Conservation (phyloP, 139 green algal genomes). For the Chlorella sp. region DNA sequence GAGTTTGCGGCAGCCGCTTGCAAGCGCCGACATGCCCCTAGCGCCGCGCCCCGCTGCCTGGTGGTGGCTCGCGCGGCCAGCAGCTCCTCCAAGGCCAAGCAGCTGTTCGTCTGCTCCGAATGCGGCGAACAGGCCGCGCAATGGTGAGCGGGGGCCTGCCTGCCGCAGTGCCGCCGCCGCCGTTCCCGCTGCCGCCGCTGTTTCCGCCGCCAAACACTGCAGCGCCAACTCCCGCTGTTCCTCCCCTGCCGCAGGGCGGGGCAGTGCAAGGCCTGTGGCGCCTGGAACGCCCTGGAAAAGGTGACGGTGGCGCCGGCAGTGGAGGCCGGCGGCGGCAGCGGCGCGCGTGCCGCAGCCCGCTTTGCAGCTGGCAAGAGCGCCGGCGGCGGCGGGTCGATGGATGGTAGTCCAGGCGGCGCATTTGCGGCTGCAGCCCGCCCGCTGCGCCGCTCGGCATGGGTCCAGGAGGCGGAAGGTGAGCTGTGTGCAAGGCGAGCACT, state of each 20-base stretch:
- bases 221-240: neutral
- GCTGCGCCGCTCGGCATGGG: conserved; percentile 18
- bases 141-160: conserved; percentile 46
- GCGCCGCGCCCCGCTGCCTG: neutral
- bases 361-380: conserved; percentile 28
- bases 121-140: conserved; percentile 67
- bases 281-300: conserved; percentile 61
- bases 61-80: conserved; percentile 2
- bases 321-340: conserved; percentile 37
- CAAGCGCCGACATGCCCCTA: too few relatives aligned
- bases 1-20: too few relatives aligned
- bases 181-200: conserved; percentile 1
- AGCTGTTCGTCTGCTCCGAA: conserved; percentile 62
- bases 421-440: neutral
- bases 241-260: conserved; percentile 34
- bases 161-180: neutral
- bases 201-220: too few relatives aligned
- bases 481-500: too few relatives aligned
- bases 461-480: conserved; percentile 25
- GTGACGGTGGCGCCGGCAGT: conserved; percentile 31
- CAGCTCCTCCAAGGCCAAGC: conserved; percentile 41
- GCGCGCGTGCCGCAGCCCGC: conserved; percentile 44
- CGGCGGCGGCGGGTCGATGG: neutral
- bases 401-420: neutral
- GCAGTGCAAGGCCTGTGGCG: conserved; percentile 68